Evolutionary conservation across 148 eudicot genomes (phyloP), one percentile per base, ranked within the genome.

Genomic region (Spergularia bocconei): DNA sequence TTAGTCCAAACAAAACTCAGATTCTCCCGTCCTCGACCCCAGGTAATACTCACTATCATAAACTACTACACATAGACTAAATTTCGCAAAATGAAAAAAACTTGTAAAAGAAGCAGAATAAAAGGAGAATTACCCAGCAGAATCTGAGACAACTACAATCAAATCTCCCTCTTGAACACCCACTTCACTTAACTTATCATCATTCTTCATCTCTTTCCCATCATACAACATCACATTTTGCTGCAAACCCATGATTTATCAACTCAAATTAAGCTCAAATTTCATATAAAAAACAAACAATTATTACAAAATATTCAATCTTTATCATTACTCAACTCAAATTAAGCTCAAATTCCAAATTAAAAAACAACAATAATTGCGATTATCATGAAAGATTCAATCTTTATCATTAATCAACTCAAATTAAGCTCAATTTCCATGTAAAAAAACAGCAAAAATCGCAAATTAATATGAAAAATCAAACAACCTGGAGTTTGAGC

Each of bases 141-240:
- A 29, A 29, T 29, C 36, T 29, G 36, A 29, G 36, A 29, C 36
- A 29, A 29, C 36, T 29, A 29, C 36, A 29, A 44, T 44, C 83
- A 91, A 88, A 87, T 94, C 98, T 9, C 96, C 98, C 66, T 94
- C 97, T 41, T 21, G 70, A 63, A 94, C 87, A 69, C 97, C 98
- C n/a, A 92, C 62, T 57, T 71, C 87, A 79, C 93, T 89, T 78
- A 94, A 67, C 70, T 83, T 90, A 56, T 88, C 96, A 38, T 84
- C 75, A 79, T 90, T 94, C 74, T 72, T 83, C 84, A 92, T 94
- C 91, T 91, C 96, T 82, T 80, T 90, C 53, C 97, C 98, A 81
- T 92, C 82, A 77, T 79, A 87, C 47, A 92, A 69, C 82, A 94
- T 70, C 77, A 87, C 92, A 69, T 92, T 93, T 78, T 86, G 85